Evolutionary conservation across 202 grass and related monocot species (phyloP).

Genomic region (Elaeis oleifera): DNA sequence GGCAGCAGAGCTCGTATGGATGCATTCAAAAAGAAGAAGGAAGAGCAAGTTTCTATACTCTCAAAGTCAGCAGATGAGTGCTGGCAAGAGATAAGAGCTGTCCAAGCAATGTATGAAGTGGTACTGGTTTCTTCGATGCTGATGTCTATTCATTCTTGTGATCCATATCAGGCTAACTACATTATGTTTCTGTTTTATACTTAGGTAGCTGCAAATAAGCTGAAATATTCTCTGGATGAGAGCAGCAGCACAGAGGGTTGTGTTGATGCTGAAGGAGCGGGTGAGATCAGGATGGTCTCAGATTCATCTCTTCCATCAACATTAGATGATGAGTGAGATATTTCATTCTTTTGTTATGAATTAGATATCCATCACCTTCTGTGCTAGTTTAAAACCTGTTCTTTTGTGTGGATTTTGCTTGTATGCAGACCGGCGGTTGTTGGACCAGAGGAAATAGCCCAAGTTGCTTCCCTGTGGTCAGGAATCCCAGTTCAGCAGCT

Average conservation of each 20-base stretch:
- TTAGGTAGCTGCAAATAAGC: conserved; percentile 60
- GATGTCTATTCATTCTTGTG: neutral
- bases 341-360: conserved; percentile 1
- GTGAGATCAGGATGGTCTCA: conserved; percentile 21
- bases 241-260: conserved; percentile 28
- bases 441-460: conserved; percentile 85
- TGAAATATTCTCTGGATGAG: conserved; percentile 74
- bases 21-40: conserved; percentile 76
- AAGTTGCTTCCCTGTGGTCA: conserved; percentile 71
- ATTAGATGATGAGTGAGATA: conserved; percentile 46
- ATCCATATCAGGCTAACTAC: conserved; percentile 25
- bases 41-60: conserved; percentile 63
- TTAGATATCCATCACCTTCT: neutral
- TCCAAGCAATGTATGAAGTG: conserved; percentile 79
- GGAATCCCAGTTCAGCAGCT: conserved; percentile 87
- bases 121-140: conserved; percentile 32
- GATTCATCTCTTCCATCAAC: conserved; percentile 17
- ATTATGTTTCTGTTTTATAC: conserved; percentile 18
- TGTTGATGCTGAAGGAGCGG: conserved; percentile 27
- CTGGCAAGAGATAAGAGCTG: conserved; percentile 90
- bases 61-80: conserved; percentile 80
- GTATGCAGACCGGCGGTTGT: conserved; percentile 6
- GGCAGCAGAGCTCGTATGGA: conserved; percentile 59
- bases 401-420: neutral
- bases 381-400: neutral